A percentile compares a stretch with the other conserved stretches of the same genome.
phyloP scores from a whole-genome alignment of 2,329 filamentous ascomycete species.

The Xylaria sp. region DNA sequence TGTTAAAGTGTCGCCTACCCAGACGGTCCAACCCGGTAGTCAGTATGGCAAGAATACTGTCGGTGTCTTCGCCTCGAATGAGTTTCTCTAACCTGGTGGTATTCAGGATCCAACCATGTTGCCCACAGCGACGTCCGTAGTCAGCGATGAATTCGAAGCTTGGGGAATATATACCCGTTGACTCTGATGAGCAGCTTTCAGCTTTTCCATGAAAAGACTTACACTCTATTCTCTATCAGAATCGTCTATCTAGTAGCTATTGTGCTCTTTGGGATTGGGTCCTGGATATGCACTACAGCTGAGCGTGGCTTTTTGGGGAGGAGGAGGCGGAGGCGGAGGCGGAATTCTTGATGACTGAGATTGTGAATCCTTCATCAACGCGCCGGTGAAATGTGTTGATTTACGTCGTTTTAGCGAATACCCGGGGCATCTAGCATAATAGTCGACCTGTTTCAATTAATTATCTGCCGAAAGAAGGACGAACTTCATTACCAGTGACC shows the following conservation, averaged over 20 bases:
- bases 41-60: neutral
- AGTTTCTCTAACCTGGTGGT: constrained; percentile 27
- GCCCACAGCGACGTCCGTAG: constrained; percentile 41
- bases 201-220: constrained; percentile 38
- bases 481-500: too few species aligned
- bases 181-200: constrained; percentile 43
- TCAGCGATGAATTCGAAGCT: constrained; percentile 42
- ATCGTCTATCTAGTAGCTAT: constrained; percentile 45
- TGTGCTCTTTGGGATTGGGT: constrained; percentile 60
- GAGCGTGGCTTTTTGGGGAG: too few species aligned
- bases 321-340: too few species aligned
- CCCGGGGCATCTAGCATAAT: too few species aligned
- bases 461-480: too few species aligned
- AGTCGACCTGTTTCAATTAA: too few species aligned
- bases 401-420: too few species aligned
- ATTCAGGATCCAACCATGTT: constrained; percentile 42
- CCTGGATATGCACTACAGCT: constrained; percentile 57
- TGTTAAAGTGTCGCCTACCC: neutral
- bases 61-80: constrained; percentile 19
- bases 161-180: constrained; percentile 44
- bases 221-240: constrained; percentile 32
- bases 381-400: too few species aligned
- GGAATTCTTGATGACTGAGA: too few species aligned
- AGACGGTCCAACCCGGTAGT: neutral
- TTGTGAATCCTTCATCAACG: too few species aligned